A percentile compares a stretch with the other conserved stretches of the same genome.
Evolutionary conservation across 2,329 filamentous ascomycete genomes (phyloP).

Genomic region (Lasiodiplodia gonubiensis): DNA sequence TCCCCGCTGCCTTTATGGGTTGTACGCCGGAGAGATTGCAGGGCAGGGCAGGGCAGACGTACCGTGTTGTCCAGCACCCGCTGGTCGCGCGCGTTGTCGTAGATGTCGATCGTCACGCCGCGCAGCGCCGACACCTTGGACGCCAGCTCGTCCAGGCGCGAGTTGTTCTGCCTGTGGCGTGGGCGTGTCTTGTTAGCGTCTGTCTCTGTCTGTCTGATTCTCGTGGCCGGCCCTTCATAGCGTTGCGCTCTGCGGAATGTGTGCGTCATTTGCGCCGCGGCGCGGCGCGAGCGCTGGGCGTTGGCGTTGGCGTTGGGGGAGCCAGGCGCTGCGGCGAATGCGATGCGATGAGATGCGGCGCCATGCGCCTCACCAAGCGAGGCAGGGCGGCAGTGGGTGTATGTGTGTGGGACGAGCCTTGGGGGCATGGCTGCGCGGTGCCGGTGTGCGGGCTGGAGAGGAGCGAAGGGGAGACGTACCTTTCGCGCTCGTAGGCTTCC

Average conservation of each 20-base stretch:
- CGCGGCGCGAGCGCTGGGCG: background rate
- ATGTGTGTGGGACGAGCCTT: background rate
- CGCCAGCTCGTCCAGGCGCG: slow-evolving; percentile 87
- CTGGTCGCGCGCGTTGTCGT: slow-evolving; percentile 91
- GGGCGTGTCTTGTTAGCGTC: slow-evolving; percentile 24
- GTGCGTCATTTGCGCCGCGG: background rate
- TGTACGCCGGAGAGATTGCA: slow-evolving; percentile 2
- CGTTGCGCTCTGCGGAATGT: too few species aligned
- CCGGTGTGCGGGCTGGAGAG: background rate
- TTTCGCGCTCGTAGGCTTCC: slow-evolving; percentile 64
- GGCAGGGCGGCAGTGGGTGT: slow-evolving; percentile 23
- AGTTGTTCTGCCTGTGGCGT: slow-evolving; percentile 79
- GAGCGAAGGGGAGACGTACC: slow-evolving; percentile 50
- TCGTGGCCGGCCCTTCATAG: too few species aligned
- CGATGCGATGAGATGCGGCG: background rate
- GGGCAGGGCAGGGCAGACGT: slow-evolving; percentile 43
- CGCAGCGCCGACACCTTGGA: slow-evolving; percentile 90
- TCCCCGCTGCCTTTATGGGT: too few species aligned
- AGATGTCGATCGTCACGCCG: slow-evolving; percentile 95
- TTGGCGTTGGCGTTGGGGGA: too few species aligned
- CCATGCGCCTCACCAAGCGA: too few species aligned
- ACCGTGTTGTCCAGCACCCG: slow-evolving; percentile 87
- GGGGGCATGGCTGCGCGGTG: background rate
- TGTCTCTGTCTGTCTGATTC: background rate
- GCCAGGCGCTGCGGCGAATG: too few species aligned